Evolutionary conservation across 305 asterid genomes (phyloP).

Genomic region (Fraxinus ornus): DNA sequence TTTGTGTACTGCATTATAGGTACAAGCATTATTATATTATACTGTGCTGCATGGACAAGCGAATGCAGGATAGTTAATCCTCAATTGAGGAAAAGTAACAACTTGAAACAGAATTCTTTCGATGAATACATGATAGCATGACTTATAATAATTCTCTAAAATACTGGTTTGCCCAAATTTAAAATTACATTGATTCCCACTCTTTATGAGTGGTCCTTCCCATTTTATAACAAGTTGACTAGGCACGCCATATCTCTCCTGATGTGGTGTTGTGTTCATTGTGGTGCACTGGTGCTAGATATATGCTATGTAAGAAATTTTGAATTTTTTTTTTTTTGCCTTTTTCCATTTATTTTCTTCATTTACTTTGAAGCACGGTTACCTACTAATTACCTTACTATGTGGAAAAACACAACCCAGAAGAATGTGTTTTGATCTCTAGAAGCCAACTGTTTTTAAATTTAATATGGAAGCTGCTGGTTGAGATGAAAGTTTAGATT

Average conservation of each 20-base stretch:
- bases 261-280: neutral
- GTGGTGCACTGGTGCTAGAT: neutral
- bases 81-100: neutral
- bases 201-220: neutral
- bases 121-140: neutral
- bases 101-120: neutral
- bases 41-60: neutral
- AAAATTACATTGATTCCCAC: neutral
- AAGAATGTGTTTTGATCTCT: neutral
- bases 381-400: neutral
- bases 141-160: neutral
- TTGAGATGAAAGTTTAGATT: neutral
- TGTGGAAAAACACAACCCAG: neutral
- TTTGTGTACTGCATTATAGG: slow-evolving; percentile 1
- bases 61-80: neutral
- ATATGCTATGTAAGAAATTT: neutral
- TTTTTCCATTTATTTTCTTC: neutral
- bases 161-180: neutral
- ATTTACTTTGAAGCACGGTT: neutral
- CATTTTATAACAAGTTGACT: neutral
- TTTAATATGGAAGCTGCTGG: neutral
- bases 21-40: neutral
- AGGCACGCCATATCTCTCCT: neutral
- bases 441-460: neutral
- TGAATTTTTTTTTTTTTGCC: neutral